Percentiles rank a stretch among this genome's conserved stretches.
phyloP scores from a whole-genome alignment of 2,329 filamentous ascomycete genomes.

The Stemphylium vesicarium region DNA sequence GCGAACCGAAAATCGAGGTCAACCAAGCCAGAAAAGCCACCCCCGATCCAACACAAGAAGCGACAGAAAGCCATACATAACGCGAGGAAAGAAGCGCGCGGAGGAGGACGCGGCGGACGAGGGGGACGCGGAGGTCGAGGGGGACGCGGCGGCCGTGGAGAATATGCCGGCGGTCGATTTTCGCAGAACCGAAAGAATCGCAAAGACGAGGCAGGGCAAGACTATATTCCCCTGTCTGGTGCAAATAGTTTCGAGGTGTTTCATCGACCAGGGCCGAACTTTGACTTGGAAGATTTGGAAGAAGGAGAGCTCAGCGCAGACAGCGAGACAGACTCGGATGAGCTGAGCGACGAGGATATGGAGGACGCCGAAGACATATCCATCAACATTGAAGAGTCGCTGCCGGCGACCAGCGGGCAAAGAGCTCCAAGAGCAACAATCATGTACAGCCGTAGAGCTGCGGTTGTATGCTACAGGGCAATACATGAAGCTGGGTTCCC shows the following conservation, averaged over 20 bases:
- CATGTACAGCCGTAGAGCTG: constrained; percentile 30
- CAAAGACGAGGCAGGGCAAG: constrained; percentile 9
- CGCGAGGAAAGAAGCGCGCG: constrained; percentile 12
- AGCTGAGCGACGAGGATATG: constrained; percentile 16
- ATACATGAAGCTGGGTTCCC: constrained; percentile 24
- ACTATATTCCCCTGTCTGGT: constrained; percentile 20
- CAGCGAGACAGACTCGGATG: constrained; percentile 5
- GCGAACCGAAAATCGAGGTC: constrained; percentile 23
- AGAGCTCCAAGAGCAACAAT: constrained; percentile 14
- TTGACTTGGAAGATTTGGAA: constrained; percentile 18
- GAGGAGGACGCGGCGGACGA: constrained; percentile 1
- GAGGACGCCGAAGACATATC: constrained; percentile 27
- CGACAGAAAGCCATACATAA: constrained; percentile 29
- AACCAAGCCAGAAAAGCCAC: constrained; percentile 20
- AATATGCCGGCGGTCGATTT: constrained; percentile 12
- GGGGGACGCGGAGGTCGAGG: constrained; percentile 4
- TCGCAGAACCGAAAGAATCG: constrained; percentile 8
- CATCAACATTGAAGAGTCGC: constrained; percentile 29
- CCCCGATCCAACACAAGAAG: constrained; percentile 25
- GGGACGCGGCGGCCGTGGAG: constrained; percentile 4
- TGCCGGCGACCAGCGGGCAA: background rate
- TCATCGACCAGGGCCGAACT: constrained; percentile 19
- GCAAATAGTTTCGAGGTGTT: constrained; percentile 27
- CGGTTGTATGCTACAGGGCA: constrained; percentile 23
- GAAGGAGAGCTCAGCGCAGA: constrained; percentile 18